Conservation (phyloP, 2,329 filamentous ascomycete genomes). For the Ceratocystis diversiconidia region DNA sequence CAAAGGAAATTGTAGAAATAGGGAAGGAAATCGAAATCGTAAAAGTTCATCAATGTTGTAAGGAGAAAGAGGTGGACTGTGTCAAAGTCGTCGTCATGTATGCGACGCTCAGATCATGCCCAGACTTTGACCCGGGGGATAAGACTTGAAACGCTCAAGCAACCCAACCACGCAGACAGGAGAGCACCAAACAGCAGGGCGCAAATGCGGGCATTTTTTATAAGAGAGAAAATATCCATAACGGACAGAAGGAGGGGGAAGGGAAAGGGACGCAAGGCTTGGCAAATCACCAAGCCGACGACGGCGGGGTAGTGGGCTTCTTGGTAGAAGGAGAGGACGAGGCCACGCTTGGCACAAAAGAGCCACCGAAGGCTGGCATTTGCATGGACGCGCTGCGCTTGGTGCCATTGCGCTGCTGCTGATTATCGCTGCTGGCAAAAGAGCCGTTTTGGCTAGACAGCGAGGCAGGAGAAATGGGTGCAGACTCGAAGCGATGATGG, state of each 20-base stretch:
- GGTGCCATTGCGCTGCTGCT: background rate
- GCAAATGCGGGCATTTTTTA: background rate
- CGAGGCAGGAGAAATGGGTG: constrained; percentile 4
- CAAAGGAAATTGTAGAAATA: background rate
- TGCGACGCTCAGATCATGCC: background rate
- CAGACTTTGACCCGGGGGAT: background rate
- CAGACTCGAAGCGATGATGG: constrained; percentile 12
- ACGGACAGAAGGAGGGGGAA: too few species aligned
- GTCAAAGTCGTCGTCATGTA: background rate
- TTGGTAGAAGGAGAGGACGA: background rate
- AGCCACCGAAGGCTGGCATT: constrained; percentile 16
- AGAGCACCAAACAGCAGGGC: background rate
- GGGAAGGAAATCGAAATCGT: background rate
- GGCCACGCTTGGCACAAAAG: background rate
- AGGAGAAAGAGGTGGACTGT: background rate
- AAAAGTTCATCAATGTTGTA: constrained; percentile 4
- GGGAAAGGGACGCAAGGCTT: background rate
- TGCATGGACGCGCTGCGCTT: constrained; percentile 13
- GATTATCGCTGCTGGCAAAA: constrained; percentile 1
- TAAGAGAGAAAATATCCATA: background rate
- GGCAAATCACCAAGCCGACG: background rate
- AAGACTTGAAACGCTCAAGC: background rate
- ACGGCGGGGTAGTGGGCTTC: constrained; percentile 5
- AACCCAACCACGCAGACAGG: background rate
- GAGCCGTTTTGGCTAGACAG: constrained; percentile 1